phyloP scores from a whole-genome alignment of 495 filamentous ascomycete genomes.

The Opeltia flavorubescens region DNA sequence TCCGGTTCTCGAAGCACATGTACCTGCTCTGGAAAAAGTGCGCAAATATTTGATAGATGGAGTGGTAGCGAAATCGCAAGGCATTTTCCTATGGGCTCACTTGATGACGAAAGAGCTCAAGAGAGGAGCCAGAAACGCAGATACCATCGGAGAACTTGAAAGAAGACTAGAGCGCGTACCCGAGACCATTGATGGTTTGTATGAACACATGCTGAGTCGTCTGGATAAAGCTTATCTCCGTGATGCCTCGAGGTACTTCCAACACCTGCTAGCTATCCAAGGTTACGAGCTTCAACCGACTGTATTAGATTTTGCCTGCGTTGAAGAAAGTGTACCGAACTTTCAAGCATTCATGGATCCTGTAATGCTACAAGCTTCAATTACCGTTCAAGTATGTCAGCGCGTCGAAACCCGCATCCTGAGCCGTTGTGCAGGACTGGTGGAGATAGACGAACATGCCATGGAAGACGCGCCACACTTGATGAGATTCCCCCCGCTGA shows the following conservation, averaged over 20 bases:
- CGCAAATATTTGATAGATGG: background rate
- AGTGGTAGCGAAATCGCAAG: slow-evolving; percentile 17
- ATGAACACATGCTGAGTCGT: slow-evolving; percentile 6
- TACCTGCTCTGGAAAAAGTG: background rate
- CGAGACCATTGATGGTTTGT: slow-evolving; percentile 6
- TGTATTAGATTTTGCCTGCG: background rate
- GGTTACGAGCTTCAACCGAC: background rate
- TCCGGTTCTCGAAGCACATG: background rate
- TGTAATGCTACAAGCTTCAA: background rate
- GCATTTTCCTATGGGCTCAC: slow-evolving; percentile 23
- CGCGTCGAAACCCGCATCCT: background rate
- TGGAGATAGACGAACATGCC: background rate
- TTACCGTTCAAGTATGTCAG: background rate
- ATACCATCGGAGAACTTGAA: background rate
- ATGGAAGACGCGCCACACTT: background rate
- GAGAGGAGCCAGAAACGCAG: slow-evolving; percentile 6
- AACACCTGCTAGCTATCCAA: background rate
- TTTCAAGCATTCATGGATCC: background rate
- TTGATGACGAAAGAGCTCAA: slow-evolving; percentile 4
- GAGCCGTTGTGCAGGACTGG: background rate
- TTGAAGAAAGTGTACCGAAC: background rate
- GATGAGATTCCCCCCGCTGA: background rate
- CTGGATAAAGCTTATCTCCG: slow-evolving; percentile 7
- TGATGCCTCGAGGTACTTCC: slow-evolving; percentile 3
- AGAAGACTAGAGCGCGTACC: slow-evolving; percentile 3